Conservation (phyloP, 768 basidiomycete genomes). For the Saitozyma podzolica region DNA sequence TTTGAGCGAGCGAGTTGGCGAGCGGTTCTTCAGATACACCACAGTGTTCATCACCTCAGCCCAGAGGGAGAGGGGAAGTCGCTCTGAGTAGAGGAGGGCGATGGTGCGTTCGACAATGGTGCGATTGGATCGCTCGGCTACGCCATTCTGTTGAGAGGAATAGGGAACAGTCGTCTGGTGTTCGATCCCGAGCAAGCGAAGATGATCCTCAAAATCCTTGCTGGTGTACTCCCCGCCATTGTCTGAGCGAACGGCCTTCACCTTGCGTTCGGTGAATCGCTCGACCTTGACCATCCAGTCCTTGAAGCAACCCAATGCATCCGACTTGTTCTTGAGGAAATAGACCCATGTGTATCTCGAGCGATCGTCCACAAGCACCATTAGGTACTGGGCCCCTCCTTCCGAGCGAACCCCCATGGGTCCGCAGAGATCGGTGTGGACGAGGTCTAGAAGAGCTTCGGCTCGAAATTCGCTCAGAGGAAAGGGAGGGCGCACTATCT, state of each 20-base stretch:
- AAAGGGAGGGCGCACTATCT: no score
- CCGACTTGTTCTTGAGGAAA: slow-evolving; percentile 9
- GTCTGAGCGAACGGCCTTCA: slow-evolving; percentile 13
- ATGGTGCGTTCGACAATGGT: slow-evolving; percentile 10
- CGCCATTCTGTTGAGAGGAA: slow-evolving; percentile 10
- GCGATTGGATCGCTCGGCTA: slow-evolving; percentile 9
- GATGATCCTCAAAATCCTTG: slow-evolving; percentile 4
- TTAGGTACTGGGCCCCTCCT: slow-evolving; percentile 9
- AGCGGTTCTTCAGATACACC: slow-evolving; percentile 13
- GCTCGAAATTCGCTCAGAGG: no score
- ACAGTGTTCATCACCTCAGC: slow-evolving; percentile 11
- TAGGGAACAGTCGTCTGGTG: slow-evolving; percentile 11
- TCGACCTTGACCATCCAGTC: slow-evolving; percentile 8
- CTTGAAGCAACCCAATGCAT: slow-evolving; percentile 11
- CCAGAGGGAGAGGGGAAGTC: slow-evolving; percentile 6
- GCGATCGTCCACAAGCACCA: slow-evolving; percentile 12
- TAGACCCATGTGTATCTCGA: slow-evolving; percentile 7
- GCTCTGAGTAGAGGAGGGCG: slow-evolving; percentile 7
- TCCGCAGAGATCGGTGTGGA: slow-evolving; percentile 10
- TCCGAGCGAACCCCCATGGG: slow-evolving; percentile 2
- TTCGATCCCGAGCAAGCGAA: slow-evolving; percentile 7
- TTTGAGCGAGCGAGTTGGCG: slow-evolving; percentile 6
- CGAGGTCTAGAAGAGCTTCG: no score
- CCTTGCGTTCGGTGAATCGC: slow-evolving; percentile 6
- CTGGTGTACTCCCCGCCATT: slow-evolving; percentile 11